Base-by-base conservation (phyloP, 768 basidiomycete genomes). In the Obba rivulosa region DNA sequence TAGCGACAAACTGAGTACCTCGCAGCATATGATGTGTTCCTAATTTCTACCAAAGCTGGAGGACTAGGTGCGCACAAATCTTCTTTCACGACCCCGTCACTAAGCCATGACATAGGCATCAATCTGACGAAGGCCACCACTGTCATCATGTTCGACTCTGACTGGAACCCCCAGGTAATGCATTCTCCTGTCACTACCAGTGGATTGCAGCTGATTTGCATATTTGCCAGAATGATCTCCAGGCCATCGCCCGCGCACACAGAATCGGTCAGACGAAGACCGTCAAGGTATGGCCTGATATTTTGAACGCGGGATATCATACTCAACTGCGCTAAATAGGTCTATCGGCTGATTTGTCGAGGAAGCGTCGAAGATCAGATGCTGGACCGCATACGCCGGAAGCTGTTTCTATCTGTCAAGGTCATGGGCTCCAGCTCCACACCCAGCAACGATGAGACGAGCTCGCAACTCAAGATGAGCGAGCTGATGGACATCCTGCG, bases 161-260 rank as follows among this genome's bases (percentile, higher is more conserved):
- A 80, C 40, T 81, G 80, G 79, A 81, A 81, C 61, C 80, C 80
- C 14, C 78, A 65, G 45, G 62, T 62, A 45, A 25, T 51, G 53
- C 25, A 22, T n/a, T n/a, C n/a, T n/a, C n/a, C 46, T n/a, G 51
- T 60, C 45, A 63, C 58, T 45, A 65, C 14, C 57, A 45, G 63
- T 21, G 14, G 14, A 14, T 9, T 24, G 36, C 3, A 20, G 25
- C 52, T 57, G 22, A 44, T 49, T 16, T 57, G 65, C 41, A 65
- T 66, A 7, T 69, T 70, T 64, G 66, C 64, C 52, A 89, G 63
- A 90, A 87, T 61, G 89, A 92, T 62, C 67, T 91, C 5, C 88
- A 91, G 65, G 89, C 89, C 0, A 88, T 91, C 63, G 89, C 89
- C 20, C 75, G 89, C 36, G 89, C 89, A 0, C 89, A 91, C 62